A percentile compares a stretch with the other conserved stretches of the same genome.
phyloP scores from a whole-genome alignment of 2,329 filamentous ascomycete species.

The Scedosporium dehoogii region DNA sequence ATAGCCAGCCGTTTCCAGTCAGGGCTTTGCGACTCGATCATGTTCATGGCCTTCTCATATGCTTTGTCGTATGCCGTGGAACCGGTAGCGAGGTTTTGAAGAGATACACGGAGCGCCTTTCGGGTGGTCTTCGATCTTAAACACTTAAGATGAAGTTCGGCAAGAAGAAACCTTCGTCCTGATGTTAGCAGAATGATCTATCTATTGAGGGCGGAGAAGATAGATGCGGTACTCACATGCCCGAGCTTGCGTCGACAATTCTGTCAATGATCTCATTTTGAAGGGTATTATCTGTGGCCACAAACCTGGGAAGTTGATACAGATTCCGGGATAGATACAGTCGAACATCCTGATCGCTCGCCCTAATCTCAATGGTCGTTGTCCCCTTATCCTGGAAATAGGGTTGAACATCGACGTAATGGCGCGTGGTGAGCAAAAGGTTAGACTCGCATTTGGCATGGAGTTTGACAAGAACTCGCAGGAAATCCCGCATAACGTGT shows the following conservation, averaged over 20 bases:
- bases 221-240: neutral
- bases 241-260: neutral
- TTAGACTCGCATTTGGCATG: neutral
- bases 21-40: neutral
- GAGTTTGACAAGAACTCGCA: neutral
- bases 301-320: neutral
- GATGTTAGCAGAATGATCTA: neutral
- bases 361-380: neutral
- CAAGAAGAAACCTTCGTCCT: neutral
- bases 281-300: neutral
- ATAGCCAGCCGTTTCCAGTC: neutral
- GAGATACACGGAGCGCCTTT: neutral
- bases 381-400: neutral
- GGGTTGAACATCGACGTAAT: neutral
- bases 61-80: neutral
- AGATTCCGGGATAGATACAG: neutral
- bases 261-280: neutral
- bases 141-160: neutral
- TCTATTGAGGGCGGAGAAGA: neutral
- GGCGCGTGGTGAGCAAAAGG: neutral
- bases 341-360: neutral
- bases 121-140: neutral
- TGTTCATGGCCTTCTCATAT: neutral
- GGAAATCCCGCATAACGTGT: neutral
- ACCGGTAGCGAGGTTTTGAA: neutral